Conservation (phyloP, 495 filamentous ascomycete genomes). For the Talaromyces stipitatus region DNA sequence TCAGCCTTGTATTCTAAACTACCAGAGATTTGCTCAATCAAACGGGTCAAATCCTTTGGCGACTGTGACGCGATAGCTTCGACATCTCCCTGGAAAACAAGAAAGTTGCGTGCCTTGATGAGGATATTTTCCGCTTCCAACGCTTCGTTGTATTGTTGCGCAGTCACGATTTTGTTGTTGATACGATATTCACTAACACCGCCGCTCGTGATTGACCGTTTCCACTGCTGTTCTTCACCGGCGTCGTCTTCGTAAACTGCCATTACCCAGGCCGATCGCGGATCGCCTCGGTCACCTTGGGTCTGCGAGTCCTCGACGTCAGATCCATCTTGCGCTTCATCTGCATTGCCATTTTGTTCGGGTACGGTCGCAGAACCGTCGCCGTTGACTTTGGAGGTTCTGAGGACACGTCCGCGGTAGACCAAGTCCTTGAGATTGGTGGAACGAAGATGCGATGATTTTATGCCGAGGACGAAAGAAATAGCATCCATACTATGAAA, state of each 20-base stretch:
- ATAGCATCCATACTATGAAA: conserved; percentile 89
- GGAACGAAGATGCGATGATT: conserved; percentile 92
- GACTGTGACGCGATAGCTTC: conserved; percentile 96
- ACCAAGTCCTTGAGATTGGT: conserved; percentile 91
- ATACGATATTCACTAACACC: conserved; percentile 95
- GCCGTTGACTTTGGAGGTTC: conserved; percentile 81
- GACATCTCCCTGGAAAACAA: conserved; percentile 97
- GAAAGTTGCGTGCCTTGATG: conserved; percentile 95
- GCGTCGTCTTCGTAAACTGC: conserved; percentile 98
- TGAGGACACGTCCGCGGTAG: conserved; percentile 90
- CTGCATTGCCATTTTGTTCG: conserved; percentile 45
- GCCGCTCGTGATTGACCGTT: conserved; percentile 80
- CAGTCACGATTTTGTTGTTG: conserved; percentile 82
- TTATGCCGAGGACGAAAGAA: conserved; percentile 97
- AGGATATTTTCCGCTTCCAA: conserved; percentile 92
- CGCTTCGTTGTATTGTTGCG: conserved; percentile 87
- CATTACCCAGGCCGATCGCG: conserved; percentile 96
- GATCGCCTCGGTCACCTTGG: conserved; percentile 58
- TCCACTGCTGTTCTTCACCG: conserved; percentile 92
- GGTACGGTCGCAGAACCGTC: conserved; percentile 63
- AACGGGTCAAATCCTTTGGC: conserved; percentile 82
- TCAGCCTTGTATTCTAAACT: conserved; percentile 93
- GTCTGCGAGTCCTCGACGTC: conserved; percentile 47
- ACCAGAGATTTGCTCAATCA: conserved; percentile 97
- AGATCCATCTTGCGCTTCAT: conserved; percentile 43